Evolutionary conservation across 441 rosid species (phyloP).

Genomic region (Gossypium gossypioides): DNA sequence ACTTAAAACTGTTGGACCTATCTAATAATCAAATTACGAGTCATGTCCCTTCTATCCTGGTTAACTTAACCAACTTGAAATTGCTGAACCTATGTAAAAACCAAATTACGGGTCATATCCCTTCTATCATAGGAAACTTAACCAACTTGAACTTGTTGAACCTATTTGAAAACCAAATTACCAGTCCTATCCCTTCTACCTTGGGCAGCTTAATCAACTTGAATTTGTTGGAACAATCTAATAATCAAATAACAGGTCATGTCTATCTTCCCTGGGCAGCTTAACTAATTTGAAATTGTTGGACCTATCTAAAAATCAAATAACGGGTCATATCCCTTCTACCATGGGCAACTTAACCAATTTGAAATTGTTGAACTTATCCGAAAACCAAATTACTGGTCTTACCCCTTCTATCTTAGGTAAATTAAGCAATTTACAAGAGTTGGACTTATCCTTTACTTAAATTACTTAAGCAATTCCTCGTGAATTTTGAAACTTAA

Average conservation of each 20-base stretch:
- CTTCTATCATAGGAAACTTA: too few relatives aligned
- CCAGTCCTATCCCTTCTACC: too few relatives aligned
- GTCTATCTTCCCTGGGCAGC: background rate
- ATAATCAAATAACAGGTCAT: too few relatives aligned
- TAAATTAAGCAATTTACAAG: background rate
- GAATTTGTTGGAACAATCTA: too few relatives aligned
- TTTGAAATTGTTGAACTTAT: background rate
- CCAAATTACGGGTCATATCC: background rate
- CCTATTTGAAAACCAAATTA: background rate
- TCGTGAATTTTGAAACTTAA: background rate
- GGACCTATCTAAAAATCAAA: too few relatives aligned
- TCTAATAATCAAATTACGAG: accelerated
- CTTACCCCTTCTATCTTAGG: too few relatives aligned
- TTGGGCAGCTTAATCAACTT: too few relatives aligned
- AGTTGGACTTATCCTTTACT: background rate
- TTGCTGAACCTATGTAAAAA: too few relatives aligned
- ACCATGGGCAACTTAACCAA: background rate
- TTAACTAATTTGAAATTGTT: background rate
- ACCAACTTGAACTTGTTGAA: too few relatives aligned
- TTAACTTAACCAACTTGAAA: too few relatives aligned
- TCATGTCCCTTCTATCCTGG: too few relatives aligned
- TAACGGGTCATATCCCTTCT: background rate
- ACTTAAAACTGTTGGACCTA: too few relatives aligned
- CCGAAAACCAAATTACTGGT: background rate
- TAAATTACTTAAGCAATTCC: background rate